Conservation (phyloP, 345 rosid genomes). For the Citrus medica region DNA sequence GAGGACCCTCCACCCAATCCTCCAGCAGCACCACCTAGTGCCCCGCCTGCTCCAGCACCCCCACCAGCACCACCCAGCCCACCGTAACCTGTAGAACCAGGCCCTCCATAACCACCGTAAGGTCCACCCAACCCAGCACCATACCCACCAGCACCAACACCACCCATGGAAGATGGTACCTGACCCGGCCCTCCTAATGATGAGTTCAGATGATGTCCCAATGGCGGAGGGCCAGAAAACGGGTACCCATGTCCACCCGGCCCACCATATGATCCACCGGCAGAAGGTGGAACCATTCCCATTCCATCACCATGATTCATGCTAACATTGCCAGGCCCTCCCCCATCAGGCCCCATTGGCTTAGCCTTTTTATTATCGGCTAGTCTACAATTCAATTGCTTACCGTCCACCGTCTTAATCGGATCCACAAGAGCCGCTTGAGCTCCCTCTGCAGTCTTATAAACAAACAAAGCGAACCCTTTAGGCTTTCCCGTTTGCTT, state of each 20-base stretch:
- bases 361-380: slow-evolving; percentile 85
- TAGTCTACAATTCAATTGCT: slow-evolving; percentile 61
- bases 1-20: slow-evolving; percentile 42
- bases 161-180: slow-evolving; percentile 42
- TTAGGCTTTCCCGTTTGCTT: slow-evolving; percentile 81
- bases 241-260: slow-evolving; percentile 39
- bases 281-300: slow-evolving; percentile 53
- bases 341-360: slow-evolving; percentile 24
- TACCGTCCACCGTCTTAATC: slow-evolving; percentile 65
- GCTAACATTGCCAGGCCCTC: slow-evolving; percentile 30
- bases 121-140: slow-evolving; percentile 45
- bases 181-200: slow-evolving; percentile 33
- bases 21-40: slow-evolving; percentile 18
- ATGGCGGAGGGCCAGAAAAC: slow-evolving; percentile 36
- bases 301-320: slow-evolving; percentile 47
- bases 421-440: slow-evolving; percentile 74
- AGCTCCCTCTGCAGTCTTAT: slow-evolving; percentile 78
- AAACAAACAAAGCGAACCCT: slow-evolving; percentile 82
- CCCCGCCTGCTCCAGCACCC: background rate
- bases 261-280: slow-evolving; percentile 39
- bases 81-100: slow-evolving; percentile 49
- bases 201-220: slow-evolving; percentile 56
- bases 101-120: slow-evolving; percentile 59
- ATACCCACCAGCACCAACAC: slow-evolving; percentile 40
- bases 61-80: slow-evolving; percentile 29